Conservation (phyloP, 257 asterid species). For the Gynochthodes officinalis region DNA sequence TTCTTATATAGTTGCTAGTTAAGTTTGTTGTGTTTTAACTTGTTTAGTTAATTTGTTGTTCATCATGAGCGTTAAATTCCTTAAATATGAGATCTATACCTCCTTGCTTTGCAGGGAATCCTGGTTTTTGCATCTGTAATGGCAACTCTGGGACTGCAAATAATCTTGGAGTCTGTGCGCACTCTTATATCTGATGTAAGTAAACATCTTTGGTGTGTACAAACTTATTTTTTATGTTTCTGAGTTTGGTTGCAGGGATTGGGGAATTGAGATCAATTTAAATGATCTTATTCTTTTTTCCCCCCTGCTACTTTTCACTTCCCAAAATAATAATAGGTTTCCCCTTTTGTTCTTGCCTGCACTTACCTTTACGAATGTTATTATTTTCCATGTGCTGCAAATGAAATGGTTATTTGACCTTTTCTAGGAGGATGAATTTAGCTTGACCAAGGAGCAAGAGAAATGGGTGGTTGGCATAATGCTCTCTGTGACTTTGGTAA, state of each 20-base stretch:
- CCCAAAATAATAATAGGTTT: neutral
- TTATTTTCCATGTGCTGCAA: neutral
- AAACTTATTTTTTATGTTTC: slow-evolving; percentile 4
- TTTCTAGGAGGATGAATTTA: slow-evolving; percentile 33
- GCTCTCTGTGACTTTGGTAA: slow-evolving; percentile 50
- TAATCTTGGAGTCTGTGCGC: slow-evolving; percentile 48
- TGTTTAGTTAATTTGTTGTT: neutral
- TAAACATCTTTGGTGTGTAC: neutral
- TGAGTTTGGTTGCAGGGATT: slow-evolving; percentile 10
- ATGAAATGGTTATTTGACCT: neutral
- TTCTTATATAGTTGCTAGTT: neutral
- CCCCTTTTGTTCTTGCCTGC: neutral
- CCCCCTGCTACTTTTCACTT: neutral
- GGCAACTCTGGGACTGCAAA: slow-evolving; percentile 58
- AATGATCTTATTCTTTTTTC: neutral
- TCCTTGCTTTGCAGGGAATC: slow-evolving; percentile 38
- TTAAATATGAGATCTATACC: slow-evolving; percentile 1
- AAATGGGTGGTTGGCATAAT: slow-evolving; percentile 48
- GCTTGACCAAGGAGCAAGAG: slow-evolving; percentile 48
- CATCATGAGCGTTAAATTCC: neutral
- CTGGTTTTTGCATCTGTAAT: slow-evolving; percentile 62
- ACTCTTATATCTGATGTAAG: slow-evolving; percentile 42
- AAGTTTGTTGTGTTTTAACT: neutral
- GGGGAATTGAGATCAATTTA: neutral
- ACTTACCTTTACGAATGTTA: neutral